Percentiles rank a stretch among this genome's conserved stretches.
These are phyloP conservation scores for Phytophthora sp. DNA, from an alignment of 352 stramenopile genomes.

Conservation along the genomic window DNA sequence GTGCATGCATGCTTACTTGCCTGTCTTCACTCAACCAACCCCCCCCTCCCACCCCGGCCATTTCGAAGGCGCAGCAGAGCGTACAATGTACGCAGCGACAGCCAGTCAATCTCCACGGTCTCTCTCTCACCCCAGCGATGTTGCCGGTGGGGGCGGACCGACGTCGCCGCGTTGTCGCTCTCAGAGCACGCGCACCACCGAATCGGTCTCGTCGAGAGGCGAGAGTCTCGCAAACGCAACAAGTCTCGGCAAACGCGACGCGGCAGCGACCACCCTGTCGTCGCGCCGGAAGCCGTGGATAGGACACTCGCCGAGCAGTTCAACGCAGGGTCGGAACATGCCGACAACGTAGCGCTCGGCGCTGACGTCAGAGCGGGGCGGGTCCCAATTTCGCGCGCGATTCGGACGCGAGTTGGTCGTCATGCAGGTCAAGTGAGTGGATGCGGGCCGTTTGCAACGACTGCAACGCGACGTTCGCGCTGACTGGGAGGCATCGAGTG, in stretches of 20 bases:
- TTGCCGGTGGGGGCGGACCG: too few species aligned
- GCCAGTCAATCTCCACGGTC: too few species aligned
- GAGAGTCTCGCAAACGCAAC: too few species aligned
- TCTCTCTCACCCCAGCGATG: too few species aligned
- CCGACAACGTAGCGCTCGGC: constrained; percentile 21
- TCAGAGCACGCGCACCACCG: not conserved
- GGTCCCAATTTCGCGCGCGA: too few species aligned
- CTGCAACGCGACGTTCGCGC: constrained; percentile 4
- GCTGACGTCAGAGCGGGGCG: constrained; percentile 14
- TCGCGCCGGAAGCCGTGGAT: constrained; percentile 11
- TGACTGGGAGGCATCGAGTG: too few species aligned
- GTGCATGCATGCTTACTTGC: not conserved
- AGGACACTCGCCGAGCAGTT: not conserved
- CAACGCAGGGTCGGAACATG: constrained; percentile 25
- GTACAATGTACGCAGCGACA: too few species aligned
- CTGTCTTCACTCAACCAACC: too few species aligned
- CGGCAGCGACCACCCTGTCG: not conserved
- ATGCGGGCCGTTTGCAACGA: not conserved
- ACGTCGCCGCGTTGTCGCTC: not conserved
- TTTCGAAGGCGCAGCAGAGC: too few species aligned
- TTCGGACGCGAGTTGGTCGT: too few species aligned
- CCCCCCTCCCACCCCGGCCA: too few species aligned
- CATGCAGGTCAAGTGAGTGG: constrained; percentile 18
- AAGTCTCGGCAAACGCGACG: constrained; percentile 11
- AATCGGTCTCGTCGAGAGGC: too few species aligned